A percentile compares a stretch with the other conserved stretches of the same genome.
Conservation (phyloP, 2,329 filamentous ascomycete species). For the Exophiala bonariae region DNA sequence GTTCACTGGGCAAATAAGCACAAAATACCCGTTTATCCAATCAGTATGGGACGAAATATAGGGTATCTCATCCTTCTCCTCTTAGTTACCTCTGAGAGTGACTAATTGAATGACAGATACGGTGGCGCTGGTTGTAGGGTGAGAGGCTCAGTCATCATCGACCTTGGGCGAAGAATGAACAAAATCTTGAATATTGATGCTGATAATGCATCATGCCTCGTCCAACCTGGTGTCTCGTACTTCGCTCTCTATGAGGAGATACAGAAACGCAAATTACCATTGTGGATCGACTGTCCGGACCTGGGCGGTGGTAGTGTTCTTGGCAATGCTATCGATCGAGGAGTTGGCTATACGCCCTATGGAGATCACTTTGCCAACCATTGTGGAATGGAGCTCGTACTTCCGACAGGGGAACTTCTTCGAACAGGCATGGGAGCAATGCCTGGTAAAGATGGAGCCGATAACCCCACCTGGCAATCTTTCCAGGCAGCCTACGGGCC, state of each 20-base stretch:
- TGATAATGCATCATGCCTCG: slow-evolving; percentile 34
- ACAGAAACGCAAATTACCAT: slow-evolving; percentile 36
- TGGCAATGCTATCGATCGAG: slow-evolving; percentile 51
- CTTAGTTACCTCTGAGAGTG: no score
- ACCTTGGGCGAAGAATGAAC: slow-evolving; percentile 42
- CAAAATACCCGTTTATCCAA: slow-evolving; percentile 36
- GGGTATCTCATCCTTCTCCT: slow-evolving; percentile 37
- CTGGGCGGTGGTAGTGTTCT: slow-evolving; percentile 53
- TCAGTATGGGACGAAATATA: slow-evolving; percentile 43
- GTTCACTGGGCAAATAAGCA: slow-evolving; percentile 36
- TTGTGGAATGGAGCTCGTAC: slow-evolving; percentile 45
- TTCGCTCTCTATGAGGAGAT: slow-evolving; percentile 46
- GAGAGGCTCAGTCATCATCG: slow-evolving; percentile 45
- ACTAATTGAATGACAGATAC: no score
- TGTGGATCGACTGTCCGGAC: slow-evolving; percentile 52
- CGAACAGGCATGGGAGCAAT: slow-evolving; percentile 44
- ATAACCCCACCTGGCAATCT: slow-evolving; percentile 36
- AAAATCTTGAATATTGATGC: slow-evolving; percentile 35
- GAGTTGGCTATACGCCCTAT: slow-evolving; percentile 39
- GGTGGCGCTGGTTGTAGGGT: slow-evolving; percentile 51
- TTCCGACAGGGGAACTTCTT: slow-evolving; percentile 39
- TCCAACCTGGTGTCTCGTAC: slow-evolving; percentile 49
- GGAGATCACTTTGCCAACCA: slow-evolving; percentile 49
- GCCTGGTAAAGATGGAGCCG: slow-evolving; percentile 26
- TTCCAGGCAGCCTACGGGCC: slow-evolving; percentile 36